A percentile compares a stretch with the other conserved stretches of the same genome.
phyloP scores from a whole-genome alignment of 768 basidiomycete genomes.

The Boletus rex-veris region DNA sequence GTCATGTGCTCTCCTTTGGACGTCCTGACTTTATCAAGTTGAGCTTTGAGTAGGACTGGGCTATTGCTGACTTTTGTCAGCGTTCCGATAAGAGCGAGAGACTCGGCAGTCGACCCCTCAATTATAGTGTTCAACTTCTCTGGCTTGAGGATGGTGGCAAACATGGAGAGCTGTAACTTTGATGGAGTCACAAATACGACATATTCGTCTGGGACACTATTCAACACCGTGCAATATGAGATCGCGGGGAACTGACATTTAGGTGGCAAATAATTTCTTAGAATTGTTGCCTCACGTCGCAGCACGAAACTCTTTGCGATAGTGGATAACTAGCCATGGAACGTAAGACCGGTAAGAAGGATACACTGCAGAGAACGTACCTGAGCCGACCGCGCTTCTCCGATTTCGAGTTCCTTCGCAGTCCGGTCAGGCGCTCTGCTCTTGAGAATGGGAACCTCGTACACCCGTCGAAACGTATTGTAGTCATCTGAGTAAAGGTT shows the following conservation, averaged over 20 bases:
- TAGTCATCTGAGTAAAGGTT: slow-evolving; percentile 58
- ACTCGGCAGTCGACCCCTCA: slow-evolving; percentile 69
- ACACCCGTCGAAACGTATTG: slow-evolving; percentile 70
- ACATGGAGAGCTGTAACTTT: slow-evolving; percentile 74
- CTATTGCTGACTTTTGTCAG: slow-evolving; percentile 93
- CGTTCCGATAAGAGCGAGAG: slow-evolving; percentile 73
- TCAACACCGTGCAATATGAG: neutral
- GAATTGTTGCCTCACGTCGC: slow-evolving; percentile 77
- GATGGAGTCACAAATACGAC: slow-evolving; percentile 96
- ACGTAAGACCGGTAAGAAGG: neutral
- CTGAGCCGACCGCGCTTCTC: slow-evolving; percentile 74
- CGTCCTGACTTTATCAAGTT: slow-evolving; percentile 56
- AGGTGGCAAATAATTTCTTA: slow-evolving; percentile 84
- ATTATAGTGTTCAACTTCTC: slow-evolving; percentile 67
- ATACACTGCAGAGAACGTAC: slow-evolving; percentile 36
- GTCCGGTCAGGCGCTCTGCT: slow-evolving; percentile 78
- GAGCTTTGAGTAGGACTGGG: slow-evolving; percentile 82
- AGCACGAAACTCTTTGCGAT: slow-evolving; percentile 89
- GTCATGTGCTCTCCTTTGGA: slow-evolving; percentile 42
- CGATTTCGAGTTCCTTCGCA: slow-evolving; percentile 68
- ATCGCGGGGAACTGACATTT: slow-evolving; percentile 58
- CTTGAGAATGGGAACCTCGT: slow-evolving; percentile 83
- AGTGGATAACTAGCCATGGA: slow-evolving; percentile 50
- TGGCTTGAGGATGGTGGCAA: slow-evolving; percentile 68
- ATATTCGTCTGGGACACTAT: slow-evolving; percentile 72